These are phyloP conservation scores for Sporothrix curviconia DNA, from an alignment of 2,329 filamentous ascomycete species.

Conservation along the genomic window DNA sequence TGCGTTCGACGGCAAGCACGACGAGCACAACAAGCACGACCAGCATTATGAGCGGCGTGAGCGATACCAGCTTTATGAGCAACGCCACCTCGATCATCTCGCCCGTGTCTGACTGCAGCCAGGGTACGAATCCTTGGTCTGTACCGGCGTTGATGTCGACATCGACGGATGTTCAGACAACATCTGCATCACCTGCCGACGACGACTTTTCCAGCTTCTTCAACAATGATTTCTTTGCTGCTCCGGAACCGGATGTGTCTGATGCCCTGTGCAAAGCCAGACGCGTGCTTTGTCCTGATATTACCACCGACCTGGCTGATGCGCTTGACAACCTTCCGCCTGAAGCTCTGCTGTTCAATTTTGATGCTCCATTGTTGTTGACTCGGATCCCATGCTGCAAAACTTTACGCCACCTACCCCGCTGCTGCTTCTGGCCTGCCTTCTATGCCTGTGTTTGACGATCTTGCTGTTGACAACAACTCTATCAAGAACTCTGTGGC, in stretches of 20 bases:
- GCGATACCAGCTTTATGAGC: constrained; percentile 24
- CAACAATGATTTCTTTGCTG: constrained; percentile 24
- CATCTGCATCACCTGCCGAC: constrained; percentile 39
- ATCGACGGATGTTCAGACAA: constrained; percentile 35
- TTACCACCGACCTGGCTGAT: neutral
- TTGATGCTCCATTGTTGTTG: constrained; percentile 23
- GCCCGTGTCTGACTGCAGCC: constrained; percentile 40
- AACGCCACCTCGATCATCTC: constrained; percentile 36
- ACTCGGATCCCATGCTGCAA: neutral
- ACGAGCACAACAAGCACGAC: constrained; percentile 6
- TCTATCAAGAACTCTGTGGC: neutral
- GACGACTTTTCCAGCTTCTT: constrained; percentile 27
- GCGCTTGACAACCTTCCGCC: constrained; percentile 22
- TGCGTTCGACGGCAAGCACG: constrained; percentile 38
- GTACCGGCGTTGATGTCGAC: constrained; percentile 22
- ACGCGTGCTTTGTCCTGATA: neutral
- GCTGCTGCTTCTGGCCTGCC: too few species aligned
- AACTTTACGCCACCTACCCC: neutral
- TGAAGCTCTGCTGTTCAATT: constrained; percentile 33
- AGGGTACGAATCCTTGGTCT: constrained; percentile 33
- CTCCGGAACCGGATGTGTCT: neutral
- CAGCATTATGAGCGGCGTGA: constrained; percentile 13
- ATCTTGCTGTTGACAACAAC: neutral
- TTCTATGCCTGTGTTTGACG: neutral
- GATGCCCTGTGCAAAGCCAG: neutral